Evolutionary conservation across 768 basidiomycete species (phyloP).

Genomic region (Xerocomellus intermedius): DNA sequence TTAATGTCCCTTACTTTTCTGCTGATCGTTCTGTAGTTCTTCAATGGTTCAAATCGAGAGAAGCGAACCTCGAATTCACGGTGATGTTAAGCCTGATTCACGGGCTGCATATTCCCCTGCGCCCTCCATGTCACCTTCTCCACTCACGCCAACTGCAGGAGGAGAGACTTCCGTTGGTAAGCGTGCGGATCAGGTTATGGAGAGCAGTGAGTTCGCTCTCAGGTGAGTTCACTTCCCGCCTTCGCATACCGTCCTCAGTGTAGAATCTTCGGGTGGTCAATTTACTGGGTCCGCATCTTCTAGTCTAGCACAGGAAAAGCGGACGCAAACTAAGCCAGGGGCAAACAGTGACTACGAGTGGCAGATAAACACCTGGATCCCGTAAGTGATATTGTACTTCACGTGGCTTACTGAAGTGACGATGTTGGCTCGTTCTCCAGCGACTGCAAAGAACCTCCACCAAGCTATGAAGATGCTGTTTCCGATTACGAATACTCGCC

Average conservation of each 20-base stretch:
- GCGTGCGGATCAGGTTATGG: neutral
- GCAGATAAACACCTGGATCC: neutral
- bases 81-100: neutral
- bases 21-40: neutral
- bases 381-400: conserved; percentile 1
- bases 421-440: neutral
- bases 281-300: neutral
- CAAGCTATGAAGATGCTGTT: conserved; percentile 12
- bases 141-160: neutral
- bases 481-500: neutral
- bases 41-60: neutral
- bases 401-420: neutral
- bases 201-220: conserved; percentile 1
- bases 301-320: neutral
- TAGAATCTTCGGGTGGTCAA: neutral
- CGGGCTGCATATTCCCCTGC: neutral
- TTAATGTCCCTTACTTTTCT: neutral
- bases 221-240: neutral
- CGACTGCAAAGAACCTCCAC: conserved; percentile 8
- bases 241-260: neutral
- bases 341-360: neutral
- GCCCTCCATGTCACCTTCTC: neutral
- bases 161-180: neutral
- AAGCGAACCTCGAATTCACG: no score
- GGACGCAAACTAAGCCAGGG: neutral